Evolutionary conservation across 2,329 filamentous ascomycete genomes (phyloP).

Genomic region (Cladophialophora carrionii): DNA sequence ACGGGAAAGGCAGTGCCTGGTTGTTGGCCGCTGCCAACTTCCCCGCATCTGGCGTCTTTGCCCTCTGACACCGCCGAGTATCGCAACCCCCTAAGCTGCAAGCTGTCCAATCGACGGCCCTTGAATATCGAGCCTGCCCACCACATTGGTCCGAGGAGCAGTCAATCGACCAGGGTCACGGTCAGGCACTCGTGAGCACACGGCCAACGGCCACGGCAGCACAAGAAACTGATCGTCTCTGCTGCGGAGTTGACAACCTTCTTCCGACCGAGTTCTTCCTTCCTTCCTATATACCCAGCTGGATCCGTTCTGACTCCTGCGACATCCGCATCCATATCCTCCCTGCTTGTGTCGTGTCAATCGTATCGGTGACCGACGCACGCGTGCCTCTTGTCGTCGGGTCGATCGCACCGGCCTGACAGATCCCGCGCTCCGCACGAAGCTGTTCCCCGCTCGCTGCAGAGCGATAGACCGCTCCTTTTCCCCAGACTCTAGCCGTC

Average conservation of each 20-base stretch:
- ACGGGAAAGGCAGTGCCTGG: constrained; percentile 1
- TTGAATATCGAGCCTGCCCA: background rate
- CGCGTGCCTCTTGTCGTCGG: constrained; percentile 4
- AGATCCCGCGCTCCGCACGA: constrained; percentile 13
- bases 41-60: constrained; percentile 20
- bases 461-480: constrained; percentile 18
- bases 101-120: constrained; percentile 17
- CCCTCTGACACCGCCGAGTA: constrained; percentile 12
- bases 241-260: constrained; percentile 28
- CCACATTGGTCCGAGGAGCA: constrained; percentile 5
- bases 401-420: background rate
- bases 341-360: constrained; percentile 3
- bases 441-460: constrained; percentile 15
- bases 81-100: background rate
- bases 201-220: constrained; percentile 20
- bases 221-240: constrained; percentile 1
- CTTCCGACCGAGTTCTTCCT: constrained; percentile 27
- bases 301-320: constrained; percentile 7
- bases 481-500: constrained; percentile 3
- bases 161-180: constrained; percentile 1
- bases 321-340: background rate
- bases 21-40: constrained; percentile 8
- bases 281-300: constrained; percentile 12
- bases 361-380: constrained; percentile 10
- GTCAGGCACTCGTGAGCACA: constrained; percentile 10